phyloP scores from a whole-genome alignment of 2,329 filamentous ascomycete genomes.

The Thielaviopsis punctulata region DNA sequence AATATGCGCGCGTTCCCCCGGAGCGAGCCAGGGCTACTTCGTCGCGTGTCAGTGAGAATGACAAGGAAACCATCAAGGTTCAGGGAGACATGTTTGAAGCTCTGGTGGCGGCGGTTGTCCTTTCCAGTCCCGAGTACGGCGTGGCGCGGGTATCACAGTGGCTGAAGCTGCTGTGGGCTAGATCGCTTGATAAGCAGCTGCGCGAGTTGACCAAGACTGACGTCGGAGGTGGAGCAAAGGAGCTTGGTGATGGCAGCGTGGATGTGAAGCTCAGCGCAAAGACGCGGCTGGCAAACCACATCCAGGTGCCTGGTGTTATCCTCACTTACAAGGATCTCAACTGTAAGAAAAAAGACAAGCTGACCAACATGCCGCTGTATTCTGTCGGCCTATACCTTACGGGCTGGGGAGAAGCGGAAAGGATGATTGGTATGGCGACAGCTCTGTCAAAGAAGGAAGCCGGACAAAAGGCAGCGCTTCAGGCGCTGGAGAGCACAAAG shows the following conservation, averaged over 20 bases:
- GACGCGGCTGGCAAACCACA: constrained; percentile 29
- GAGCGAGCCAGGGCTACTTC: constrained; percentile 8
- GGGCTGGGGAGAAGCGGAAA: constrained; percentile 49
- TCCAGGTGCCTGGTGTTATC: constrained; percentile 39
- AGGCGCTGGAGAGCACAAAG: constrained; percentile 49
- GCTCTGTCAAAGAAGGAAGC: constrained; percentile 54
- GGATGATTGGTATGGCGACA: constrained; percentile 44
- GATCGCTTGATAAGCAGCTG: constrained; percentile 40
- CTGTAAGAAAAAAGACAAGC: constrained; percentile 34
- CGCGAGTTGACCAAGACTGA: constrained; percentile 13
- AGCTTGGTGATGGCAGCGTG: constrained; percentile 13
- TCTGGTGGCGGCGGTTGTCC: constrained; percentile 64
- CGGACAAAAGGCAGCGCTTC: constrained; percentile 45
- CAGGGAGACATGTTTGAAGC: constrained; percentile 82
- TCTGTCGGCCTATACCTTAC: constrained; percentile 47
- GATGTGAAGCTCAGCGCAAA: constrained; percentile 24
- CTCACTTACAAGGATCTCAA: constrained; percentile 43
- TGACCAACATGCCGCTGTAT: constrained; percentile 37
- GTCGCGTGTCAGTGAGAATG: constrained; percentile 23
- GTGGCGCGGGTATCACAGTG: constrained; percentile 45
- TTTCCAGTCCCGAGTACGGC: constrained; percentile 48
- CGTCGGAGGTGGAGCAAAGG: constrained; percentile 19
- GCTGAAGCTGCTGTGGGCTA: constrained; percentile 60
- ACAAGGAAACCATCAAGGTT: constrained; percentile 49
- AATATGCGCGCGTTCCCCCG: constrained; percentile 39